phyloP scores from a whole-genome alignment of 192 early-diverging fungal genomes.

The Mortierella claussenii region DNA sequence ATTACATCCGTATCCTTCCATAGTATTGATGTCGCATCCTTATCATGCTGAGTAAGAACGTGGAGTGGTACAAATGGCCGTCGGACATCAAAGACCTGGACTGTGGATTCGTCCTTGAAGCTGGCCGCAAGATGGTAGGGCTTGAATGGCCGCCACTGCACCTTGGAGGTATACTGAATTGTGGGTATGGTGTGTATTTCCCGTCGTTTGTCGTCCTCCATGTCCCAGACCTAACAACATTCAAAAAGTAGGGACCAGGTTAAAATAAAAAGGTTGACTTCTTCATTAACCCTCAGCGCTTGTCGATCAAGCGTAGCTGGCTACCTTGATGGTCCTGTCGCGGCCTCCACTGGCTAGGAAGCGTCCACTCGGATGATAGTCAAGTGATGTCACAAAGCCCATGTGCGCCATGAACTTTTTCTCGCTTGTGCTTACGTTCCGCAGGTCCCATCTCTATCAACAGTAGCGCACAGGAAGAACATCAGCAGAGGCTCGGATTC shows the following conservation, averaged over 20 bases:
- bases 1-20: conserved; percentile 72
- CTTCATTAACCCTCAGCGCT: too few relatives aligned
- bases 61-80: conserved; percentile 75
- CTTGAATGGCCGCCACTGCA: conserved; percentile 77
- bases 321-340: conserved; percentile 80
- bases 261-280: neutral
- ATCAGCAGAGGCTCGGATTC: neutral
- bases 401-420: conserved; percentile 76
- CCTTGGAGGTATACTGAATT: conserved; percentile 71
- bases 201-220: conserved; percentile 66
- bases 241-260: neutral
- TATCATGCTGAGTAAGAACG: conserved; percentile 75
- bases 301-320: too few relatives aligned
- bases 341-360: conserved; percentile 81
- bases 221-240: conserved; percentile 70
- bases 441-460: conserved; percentile 82
- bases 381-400: conserved; percentile 76
- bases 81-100: conserved; percentile 81
- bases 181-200: conserved; percentile 72
- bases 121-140: conserved; percentile 78
- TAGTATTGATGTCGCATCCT: conserved; percentile 74
- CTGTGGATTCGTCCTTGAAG: conserved; percentile 66
- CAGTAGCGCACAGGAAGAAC: neutral
- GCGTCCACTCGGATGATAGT: conserved; percentile 78
- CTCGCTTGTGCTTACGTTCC: conserved; percentile 69